Evolutionary conservation across 768 basidiomycete genomes (phyloP).

Genomic region (Macrolepiota dolichaula): DNA sequence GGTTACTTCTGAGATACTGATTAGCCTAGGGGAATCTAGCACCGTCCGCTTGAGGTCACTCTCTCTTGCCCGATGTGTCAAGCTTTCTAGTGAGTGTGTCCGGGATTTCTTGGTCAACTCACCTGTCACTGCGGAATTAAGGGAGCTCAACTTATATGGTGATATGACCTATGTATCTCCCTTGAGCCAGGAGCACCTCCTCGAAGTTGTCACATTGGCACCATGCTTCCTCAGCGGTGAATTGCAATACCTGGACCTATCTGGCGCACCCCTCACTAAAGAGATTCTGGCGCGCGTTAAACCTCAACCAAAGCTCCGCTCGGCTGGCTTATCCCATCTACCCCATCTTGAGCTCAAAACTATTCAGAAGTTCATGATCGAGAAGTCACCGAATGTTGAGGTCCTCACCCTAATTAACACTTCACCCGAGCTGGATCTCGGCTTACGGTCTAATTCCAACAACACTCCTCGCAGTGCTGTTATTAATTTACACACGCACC

Average conservation of each 20-base stretch:
- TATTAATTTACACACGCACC: constrained; percentile 69
- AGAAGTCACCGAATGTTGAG: constrained; percentile 75
- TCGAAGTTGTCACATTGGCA: constrained; percentile 62
- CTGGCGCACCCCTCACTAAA: constrained; percentile 71
- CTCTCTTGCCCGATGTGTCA: constrained; percentile 82
- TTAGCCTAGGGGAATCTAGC: constrained; percentile 55
- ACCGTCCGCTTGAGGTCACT: constrained; percentile 74
- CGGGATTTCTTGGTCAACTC: constrained; percentile 69
- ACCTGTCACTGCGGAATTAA: constrained; percentile 55
- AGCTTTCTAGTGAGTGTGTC: constrained; percentile 77
- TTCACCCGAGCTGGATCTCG: constrained; percentile 70
- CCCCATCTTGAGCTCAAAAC: constrained; percentile 61
- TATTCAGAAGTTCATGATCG: constrained; percentile 65
- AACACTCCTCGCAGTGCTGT: constrained; percentile 60
- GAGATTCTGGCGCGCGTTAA: constrained; percentile 51
- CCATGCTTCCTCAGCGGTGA: constrained; percentile 77
- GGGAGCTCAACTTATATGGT: constrained; percentile 86
- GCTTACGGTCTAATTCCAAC: constrained; percentile 34
- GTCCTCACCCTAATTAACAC: constrained; percentile 79
- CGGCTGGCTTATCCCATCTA: constrained; percentile 88
- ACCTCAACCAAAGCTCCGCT: constrained; percentile 73
- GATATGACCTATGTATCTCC: constrained; percentile 81
- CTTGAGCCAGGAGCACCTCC: constrained; percentile 62
- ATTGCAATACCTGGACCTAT: constrained; percentile 87
- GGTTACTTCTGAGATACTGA: constrained; percentile 70